Evolutionary conservation across 441 rosid genomes (phyloP).

Genomic region (Erodium moschatum): DNA sequence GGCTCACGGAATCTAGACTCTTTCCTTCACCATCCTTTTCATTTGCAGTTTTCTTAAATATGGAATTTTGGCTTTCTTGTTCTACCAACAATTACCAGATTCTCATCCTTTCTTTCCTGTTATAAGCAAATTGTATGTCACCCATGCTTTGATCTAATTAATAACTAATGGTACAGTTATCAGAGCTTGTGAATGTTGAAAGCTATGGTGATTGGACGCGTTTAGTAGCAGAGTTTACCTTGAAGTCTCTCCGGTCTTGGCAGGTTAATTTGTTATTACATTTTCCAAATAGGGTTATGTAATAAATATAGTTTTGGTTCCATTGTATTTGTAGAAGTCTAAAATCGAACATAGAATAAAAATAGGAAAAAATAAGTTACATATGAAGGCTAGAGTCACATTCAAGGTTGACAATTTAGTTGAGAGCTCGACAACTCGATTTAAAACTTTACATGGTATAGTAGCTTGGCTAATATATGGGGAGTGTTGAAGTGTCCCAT

Average conservation of each 20-base stretch:
- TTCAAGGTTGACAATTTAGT: too few species aligned
- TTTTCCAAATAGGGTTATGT: neutral
- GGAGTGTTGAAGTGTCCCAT: too few species aligned
- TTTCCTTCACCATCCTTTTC: neutral
- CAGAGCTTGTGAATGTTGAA: conserved; percentile 95
- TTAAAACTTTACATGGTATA: too few species aligned
- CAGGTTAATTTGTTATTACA: conserved; percentile 47
- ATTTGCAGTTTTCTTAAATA: neutral
- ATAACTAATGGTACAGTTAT: conserved; percentile 49
- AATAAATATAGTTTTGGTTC: neutral
- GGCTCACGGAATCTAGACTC: neutral
- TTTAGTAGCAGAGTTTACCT: conserved; percentile 87
- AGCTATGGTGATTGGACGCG: conserved; percentile 98
- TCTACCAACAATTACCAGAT: neutral
- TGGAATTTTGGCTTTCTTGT: neutral
- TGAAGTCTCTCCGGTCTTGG: conserved; percentile 96
- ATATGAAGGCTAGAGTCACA: too few species aligned
- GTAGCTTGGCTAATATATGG: too few species aligned
- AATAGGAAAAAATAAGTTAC: too few species aligned
- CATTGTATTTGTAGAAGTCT: too few species aligned
- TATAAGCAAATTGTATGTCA: neutral
- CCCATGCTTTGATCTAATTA: neutral
- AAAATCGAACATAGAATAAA: too few species aligned
- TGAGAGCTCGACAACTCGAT: too few species aligned
- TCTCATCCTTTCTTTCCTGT: neutral